Percentiles rank a stretch among this genome's conserved stretches.
Evolutionary conservation across 371 early-diverging fungal species (phyloP).

Genomic region (Circinella umbellata): DNA sequence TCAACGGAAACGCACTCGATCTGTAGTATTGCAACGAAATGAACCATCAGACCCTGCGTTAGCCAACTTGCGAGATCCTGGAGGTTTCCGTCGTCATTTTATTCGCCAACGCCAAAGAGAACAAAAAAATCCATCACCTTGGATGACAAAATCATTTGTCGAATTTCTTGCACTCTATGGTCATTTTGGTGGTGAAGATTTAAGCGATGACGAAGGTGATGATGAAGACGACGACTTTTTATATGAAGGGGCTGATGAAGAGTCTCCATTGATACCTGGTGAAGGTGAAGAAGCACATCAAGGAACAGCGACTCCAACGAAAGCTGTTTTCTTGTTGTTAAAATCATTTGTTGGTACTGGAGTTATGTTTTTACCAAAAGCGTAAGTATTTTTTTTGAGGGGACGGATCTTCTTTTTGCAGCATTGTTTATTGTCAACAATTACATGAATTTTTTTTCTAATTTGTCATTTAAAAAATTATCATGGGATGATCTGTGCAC

Average conservation of each 20-base stretch:
- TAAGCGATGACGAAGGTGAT: conserved; percentile 84
- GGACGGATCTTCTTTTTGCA: neutral
- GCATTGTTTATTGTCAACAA: neutral
- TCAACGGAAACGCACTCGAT: conserved; percentile 46
- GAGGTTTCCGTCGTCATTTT: conserved; percentile 91
- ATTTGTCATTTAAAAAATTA: neutral
- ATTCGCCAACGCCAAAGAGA: conserved; percentile 75
- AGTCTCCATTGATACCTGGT: conserved; percentile 51
- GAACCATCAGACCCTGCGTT: conserved; percentile 42
- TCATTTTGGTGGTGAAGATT: conserved; percentile 94
- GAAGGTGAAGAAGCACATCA: conserved; percentile 38
- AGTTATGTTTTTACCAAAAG: conserved; percentile 78
- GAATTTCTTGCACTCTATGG: conserved; percentile 94
- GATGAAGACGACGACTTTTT: conserved; percentile 53
- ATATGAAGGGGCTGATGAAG: conserved; percentile 26
- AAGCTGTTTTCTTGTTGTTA: conserved; percentile 74
- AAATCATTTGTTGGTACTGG: conserved; percentile 86
- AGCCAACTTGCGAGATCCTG: conserved; percentile 68
- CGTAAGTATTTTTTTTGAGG: conserved; percentile 37
- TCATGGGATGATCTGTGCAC: conserved; percentile 13
- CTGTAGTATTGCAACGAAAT: conserved; percentile 29
- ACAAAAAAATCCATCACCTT: conserved; percentile 57
- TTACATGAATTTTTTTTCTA: too few species aligned
- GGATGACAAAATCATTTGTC: conserved; percentile 86
- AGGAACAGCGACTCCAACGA: conserved; percentile 72